A percentile compares a stretch with the other conserved stretches of the same genome.
Conservation (phyloP, 2,329 filamentous ascomycete species). For the Penicillium sp. region DNA sequence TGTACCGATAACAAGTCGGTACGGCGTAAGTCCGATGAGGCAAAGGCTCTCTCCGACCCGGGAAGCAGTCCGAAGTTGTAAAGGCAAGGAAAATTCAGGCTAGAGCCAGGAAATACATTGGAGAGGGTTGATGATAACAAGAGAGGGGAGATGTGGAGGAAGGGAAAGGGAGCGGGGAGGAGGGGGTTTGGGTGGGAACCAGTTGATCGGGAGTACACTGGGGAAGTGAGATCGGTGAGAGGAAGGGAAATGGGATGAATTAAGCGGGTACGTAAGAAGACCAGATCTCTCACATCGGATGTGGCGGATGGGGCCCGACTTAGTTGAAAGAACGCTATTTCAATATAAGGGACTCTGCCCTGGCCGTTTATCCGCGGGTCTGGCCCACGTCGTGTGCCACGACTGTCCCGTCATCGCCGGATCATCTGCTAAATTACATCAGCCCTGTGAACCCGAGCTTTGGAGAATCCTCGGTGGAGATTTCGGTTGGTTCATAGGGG, state of each 20-base stretch:
- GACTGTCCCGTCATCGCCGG: slow-evolving; percentile 2
- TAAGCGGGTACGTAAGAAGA: slow-evolving; percentile 11
- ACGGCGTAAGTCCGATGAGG: neutral
- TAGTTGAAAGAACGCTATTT: neutral
- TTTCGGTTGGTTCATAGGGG: neutral
- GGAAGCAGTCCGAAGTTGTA: neutral
- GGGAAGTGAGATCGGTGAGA: slow-evolving; percentile 22
- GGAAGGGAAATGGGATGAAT: slow-evolving; percentile 6
- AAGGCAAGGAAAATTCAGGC: neutral
- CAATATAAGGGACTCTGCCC: neutral
- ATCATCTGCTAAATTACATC: slow-evolving; percentile 3
- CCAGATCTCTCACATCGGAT: slow-evolving; percentile 8
- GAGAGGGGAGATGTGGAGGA: slow-evolving; percentile 1
- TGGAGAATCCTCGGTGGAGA: neutral
- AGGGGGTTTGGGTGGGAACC: neutral
- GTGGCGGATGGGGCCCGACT: slow-evolving; percentile 12
- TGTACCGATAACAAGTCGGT: slow-evolving; percentile 2
- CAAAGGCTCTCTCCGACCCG: neutral
- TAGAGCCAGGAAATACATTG: slow-evolving; percentile 6
- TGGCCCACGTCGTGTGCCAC: slow-evolving; percentile 5
- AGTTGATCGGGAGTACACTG: slow-evolving; percentile 19
- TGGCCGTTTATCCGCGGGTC: neutral
- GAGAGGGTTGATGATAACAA: neutral
- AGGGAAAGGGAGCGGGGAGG: slow-evolving; percentile 3
- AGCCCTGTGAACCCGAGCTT: neutral